Percentiles rank a stretch among this genome's conserved stretches.
phyloP scores from a whole-genome alignment of 2,329 filamentous ascomycete genomes.

The Calonectria hongkongensis region DNA sequence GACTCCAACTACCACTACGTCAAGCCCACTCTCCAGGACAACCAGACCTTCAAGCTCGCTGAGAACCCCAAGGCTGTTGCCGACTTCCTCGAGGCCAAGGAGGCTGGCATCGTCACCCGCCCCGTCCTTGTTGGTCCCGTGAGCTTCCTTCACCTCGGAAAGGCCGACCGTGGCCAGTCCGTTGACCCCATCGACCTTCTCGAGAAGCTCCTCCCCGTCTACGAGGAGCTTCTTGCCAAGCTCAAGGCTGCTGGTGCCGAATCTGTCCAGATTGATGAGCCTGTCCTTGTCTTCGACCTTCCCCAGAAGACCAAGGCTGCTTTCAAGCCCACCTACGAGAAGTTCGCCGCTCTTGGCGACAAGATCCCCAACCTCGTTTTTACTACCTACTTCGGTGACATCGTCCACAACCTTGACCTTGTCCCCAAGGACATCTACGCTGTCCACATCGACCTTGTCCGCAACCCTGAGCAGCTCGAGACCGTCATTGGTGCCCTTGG shows the following conservation, averaged over 20 bases:
- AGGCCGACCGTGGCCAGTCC: conserved; percentile 96
- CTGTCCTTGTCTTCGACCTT: conserved; percentile 95
- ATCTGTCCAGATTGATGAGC: conserved; percentile 98
- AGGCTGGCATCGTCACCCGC: conserved; percentile 92
- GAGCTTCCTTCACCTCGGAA: conserved; percentile 97
- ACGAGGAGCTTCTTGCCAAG: conserved; percentile 92
- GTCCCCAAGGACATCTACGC: conserved; percentile 87
- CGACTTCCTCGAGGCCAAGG: conserved; percentile 98
- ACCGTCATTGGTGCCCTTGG: conserved; percentile 88
- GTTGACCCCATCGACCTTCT: conserved; percentile 96
- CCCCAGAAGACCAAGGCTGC: conserved; percentile 92
- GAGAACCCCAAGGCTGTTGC: conserved; percentile 92
- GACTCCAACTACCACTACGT: conserved; percentile 99
- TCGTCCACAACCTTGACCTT: conserved; percentile 98
- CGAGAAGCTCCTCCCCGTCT: conserved; percentile 94
- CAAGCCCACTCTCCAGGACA: conserved; percentile 98
- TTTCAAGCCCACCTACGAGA: conserved; percentile 98
- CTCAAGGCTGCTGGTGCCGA: conserved; percentile 98
- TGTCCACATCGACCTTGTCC: conserved; percentile 96
- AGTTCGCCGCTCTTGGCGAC: conserved; percentile 84
- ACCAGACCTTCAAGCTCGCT: conserved; percentile 94
- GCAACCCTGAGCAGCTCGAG: conserved; percentile 97
- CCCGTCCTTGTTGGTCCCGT: conserved; percentile 97
- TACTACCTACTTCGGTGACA: conserved; percentile 99
- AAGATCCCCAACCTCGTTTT: conserved; percentile 92